These are phyloP conservation scores for Dendrobium huoshanense DNA, from an alignment of 106 monocot species.

Conservation along the genomic window DNA sequence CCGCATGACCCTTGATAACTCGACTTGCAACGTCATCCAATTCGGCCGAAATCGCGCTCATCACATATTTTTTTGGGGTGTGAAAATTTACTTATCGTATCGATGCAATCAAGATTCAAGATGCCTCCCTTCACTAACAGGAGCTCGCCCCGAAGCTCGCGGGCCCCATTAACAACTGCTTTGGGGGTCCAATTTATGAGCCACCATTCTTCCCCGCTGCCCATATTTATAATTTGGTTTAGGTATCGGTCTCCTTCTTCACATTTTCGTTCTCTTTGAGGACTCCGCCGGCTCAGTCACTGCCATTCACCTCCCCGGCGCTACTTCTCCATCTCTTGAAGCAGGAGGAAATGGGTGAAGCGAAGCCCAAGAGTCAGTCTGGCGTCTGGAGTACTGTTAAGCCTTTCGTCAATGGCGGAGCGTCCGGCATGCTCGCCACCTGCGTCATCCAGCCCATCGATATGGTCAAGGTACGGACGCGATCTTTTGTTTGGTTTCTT, in stretches of 20 bases:
- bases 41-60: too few relatives aligned
- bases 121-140: too few relatives aligned
- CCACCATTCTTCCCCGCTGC: too few relatives aligned
- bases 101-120: too few relatives aligned
- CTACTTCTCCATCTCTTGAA: neutral
- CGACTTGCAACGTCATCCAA: too few relatives aligned
- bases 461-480: slow-evolving; percentile 54
- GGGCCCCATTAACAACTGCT: too few relatives aligned
- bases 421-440: slow-evolving; percentile 80
- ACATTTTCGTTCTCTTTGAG: neutral
- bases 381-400: slow-evolving; percentile 55
- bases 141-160: too few relatives aligned
- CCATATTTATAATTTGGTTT: too few relatives aligned
- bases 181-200: too few relatives aligned
- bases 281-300: neutral
- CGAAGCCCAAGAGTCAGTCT: slow-evolving; percentile 16
- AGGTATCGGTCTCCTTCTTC: neutral
- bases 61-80: too few relatives aligned
- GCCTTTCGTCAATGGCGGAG: slow-evolving; percentile 80
- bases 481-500: neutral
- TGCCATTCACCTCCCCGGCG: neutral
- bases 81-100: too few relatives aligned
- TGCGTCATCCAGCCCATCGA: slow-evolving; percentile 84
- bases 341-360: slow-evolving; percentile 16
- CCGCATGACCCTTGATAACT: too few relatives aligned